phyloP scores from a whole-genome alignment of 805 yeast genomes.

The Kluyveromyces siamensis region DNA sequence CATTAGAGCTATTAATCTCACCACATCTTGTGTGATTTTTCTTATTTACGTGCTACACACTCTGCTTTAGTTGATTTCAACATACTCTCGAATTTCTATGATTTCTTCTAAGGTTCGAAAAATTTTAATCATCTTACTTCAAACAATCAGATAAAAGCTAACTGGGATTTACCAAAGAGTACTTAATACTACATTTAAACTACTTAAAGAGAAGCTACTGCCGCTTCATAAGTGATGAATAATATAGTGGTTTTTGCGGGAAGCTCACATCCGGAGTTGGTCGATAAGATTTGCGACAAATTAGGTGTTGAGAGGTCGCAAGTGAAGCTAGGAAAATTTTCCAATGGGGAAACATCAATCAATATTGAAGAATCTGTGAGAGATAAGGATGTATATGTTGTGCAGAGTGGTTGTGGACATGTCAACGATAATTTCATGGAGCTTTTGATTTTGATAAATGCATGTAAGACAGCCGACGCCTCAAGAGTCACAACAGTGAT shows the following conservation, averaged over 20 bases:
- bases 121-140: too few relatives aligned
- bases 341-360: conserved; percentile 92
- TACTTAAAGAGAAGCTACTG: too few relatives aligned
- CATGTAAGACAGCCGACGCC: conserved; percentile 88
- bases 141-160: too few relatives aligned
- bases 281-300: conserved; percentile 65
- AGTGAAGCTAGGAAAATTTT: conserved; percentile 54
- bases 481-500: conserved; percentile 80
- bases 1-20: too few relatives aligned
- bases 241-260: conserved; percentile 88
- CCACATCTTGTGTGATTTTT: too few relatives aligned
- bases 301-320: conserved; percentile 66
- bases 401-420: conserved; percentile 78
- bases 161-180: too few relatives aligned
- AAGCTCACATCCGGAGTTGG: conserved; percentile 74
- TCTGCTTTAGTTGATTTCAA: too few relatives aligned
- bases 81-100: too few relatives aligned
- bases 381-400: conserved; percentile 89
- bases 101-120: too few relatives aligned
- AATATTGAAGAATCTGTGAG: conserved; percentile 82
- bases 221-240: conserved; percentile 39
- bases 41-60: too few relatives aligned
- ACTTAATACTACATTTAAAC: too few relatives aligned
- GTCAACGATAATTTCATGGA: conserved; percentile 85
- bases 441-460: conserved; percentile 74